Percentiles rank a stretch among this genome's conserved stretches.
These are phyloP conservation scores for Aspergillus calidoustus DNA, from an alignment of 2,329 filamentous ascomycete species.

Conservation along the genomic window DNA sequence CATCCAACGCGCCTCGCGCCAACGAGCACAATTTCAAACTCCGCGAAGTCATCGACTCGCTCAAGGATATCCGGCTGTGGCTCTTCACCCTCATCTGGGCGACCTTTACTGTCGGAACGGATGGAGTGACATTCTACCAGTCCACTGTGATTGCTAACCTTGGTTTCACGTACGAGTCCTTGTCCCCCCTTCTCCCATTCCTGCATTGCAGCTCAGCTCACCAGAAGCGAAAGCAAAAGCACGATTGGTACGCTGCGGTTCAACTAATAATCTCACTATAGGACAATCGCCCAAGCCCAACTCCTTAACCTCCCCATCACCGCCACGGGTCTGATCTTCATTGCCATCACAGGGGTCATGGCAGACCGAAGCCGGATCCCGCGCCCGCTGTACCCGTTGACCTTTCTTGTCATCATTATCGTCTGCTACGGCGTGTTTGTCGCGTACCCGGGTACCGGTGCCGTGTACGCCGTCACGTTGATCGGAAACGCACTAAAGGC, in stretches of 20 bases:
- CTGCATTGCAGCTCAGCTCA: no score
- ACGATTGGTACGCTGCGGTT: no score
- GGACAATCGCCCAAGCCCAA: slow-evolving; percentile 36
- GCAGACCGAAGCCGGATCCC: slow-evolving; percentile 51
- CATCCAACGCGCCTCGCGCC: slow-evolving; percentile 48
- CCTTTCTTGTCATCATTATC: slow-evolving; percentile 50
- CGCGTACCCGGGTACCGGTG: slow-evolving; percentile 52
- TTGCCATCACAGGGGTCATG: slow-evolving; percentile 47
- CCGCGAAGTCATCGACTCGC: slow-evolving; percentile 43
- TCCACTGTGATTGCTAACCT: slow-evolving; percentile 48
- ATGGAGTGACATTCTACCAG: slow-evolving; percentile 50
- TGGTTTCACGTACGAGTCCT: slow-evolving; percentile 44
- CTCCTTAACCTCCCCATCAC: slow-evolving; percentile 57
- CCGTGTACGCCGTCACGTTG: slow-evolving; percentile 54
- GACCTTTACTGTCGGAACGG: slow-evolving; percentile 52
- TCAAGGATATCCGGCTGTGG: slow-evolving; percentile 51
- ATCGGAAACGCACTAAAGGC: slow-evolving; percentile 50
- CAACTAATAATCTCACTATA: neutral
- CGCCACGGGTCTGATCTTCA: slow-evolving; percentile 48
- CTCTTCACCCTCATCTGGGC: slow-evolving; percentile 54
- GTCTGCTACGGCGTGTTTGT: slow-evolving; percentile 53
- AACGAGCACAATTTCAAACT: slow-evolving; percentile 47
- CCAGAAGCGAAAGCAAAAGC: no score
- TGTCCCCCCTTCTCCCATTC: no score
- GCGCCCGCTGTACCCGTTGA: slow-evolving; percentile 50